Percentiles rank a stretch among this genome's conserved stretches.
These are phyloP conservation scores for Fonsecaea multimorphosa DNA, from an alignment of 2,329 filamentous ascomycete species.

Conservation along the genomic window DNA sequence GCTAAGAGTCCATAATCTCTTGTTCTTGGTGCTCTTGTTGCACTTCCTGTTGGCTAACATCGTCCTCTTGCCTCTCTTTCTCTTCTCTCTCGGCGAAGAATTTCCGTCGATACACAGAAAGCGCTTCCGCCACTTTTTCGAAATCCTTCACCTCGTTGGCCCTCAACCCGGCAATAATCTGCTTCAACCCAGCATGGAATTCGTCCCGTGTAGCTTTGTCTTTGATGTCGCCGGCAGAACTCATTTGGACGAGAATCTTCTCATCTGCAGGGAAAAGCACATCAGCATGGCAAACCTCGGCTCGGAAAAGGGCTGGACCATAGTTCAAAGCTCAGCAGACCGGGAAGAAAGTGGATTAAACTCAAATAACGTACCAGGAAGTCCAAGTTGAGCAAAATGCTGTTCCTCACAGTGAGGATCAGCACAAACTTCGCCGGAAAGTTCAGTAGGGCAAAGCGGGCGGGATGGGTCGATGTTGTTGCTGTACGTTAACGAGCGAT, in stretches of 20 bases:
- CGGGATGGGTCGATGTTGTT: constrained; percentile 81
- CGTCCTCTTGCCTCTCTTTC: constrained; percentile 6
- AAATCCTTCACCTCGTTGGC: constrained; percentile 58
- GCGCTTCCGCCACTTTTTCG: constrained; percentile 55
- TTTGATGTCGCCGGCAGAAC: constrained; percentile 53
- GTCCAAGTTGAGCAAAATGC: constrained; percentile 76
- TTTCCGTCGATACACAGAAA: constrained; percentile 57
- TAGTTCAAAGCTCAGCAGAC: constrained; percentile 35
- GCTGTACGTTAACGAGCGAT: constrained; percentile 90
- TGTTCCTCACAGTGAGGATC: constrained; percentile 75
- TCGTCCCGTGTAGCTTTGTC: constrained; percentile 52
- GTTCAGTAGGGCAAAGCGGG: constrained; percentile 77
- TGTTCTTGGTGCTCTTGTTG: background rate
- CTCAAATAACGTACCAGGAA: constrained; percentile 68
- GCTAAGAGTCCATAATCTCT: background rate
- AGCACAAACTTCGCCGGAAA: constrained; percentile 73
- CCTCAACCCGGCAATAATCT: constrained; percentile 57
- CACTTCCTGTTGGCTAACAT: background rate
- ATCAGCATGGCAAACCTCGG: constrained; percentile 11
- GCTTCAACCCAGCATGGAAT: constrained; percentile 54
- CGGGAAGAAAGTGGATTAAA: constrained; percentile 14
- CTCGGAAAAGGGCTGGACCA: background rate
- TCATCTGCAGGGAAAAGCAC: constrained; percentile 50
- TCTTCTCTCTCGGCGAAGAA: constrained; percentile 32
- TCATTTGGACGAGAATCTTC: constrained; percentile 58